These are phyloP conservation scores for Jackrogersella minutella DNA, from an alignment of 495 filamentous ascomycete species.

Conservation along the genomic window DNA sequence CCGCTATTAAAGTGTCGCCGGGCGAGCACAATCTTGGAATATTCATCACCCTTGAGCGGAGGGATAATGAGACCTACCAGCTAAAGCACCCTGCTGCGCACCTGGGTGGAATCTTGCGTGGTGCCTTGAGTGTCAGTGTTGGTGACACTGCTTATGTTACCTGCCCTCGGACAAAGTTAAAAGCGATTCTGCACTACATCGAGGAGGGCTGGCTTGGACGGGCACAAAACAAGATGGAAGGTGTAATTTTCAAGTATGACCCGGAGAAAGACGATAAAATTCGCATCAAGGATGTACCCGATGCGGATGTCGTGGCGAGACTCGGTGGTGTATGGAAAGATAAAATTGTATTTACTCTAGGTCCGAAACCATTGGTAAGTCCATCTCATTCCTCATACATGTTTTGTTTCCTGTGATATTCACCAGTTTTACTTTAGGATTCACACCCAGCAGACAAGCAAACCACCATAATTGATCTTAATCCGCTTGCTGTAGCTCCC, in stretches of 20 bases:
- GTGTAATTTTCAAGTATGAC: slow-evolving; percentile 88
- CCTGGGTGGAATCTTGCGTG: slow-evolving; percentile 85
- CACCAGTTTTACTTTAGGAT: slow-evolving; percentile 37
- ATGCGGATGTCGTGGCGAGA: slow-evolving; percentile 81
- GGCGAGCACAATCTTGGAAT: slow-evolving; percentile 95
- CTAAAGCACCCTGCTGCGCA: slow-evolving; percentile 94
- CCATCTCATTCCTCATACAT: not conserved
- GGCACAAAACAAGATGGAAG: slow-evolving; percentile 88
- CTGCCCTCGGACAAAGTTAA: slow-evolving; percentile 85
- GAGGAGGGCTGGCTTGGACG: slow-evolving; percentile 96
- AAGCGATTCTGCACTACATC: slow-evolving; percentile 88
- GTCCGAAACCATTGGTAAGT: slow-evolving; percentile 61
- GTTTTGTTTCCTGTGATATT: not conserved
- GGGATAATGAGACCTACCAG: slow-evolving; percentile 89
- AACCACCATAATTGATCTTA: slow-evolving; percentile 81
- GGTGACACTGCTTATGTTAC: slow-evolving; percentile 86
- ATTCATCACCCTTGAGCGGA: slow-evolving; percentile 83
- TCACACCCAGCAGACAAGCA: slow-evolving; percentile 65
- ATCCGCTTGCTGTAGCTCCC: slow-evolving; percentile 74
- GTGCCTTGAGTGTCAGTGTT: slow-evolving; percentile 83
- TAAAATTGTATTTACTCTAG: slow-evolving; percentile 61
- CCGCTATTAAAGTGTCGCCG: slow-evolving; percentile 87
- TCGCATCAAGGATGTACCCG: slow-evolving; percentile 83
- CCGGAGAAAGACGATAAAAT: slow-evolving; percentile 79
- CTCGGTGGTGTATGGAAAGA: slow-evolving; percentile 84